Evolutionary conservation across 768 basidiomycete species (phyloP).

Genomic region (Tubosaeta brunneosetosa): DNA sequence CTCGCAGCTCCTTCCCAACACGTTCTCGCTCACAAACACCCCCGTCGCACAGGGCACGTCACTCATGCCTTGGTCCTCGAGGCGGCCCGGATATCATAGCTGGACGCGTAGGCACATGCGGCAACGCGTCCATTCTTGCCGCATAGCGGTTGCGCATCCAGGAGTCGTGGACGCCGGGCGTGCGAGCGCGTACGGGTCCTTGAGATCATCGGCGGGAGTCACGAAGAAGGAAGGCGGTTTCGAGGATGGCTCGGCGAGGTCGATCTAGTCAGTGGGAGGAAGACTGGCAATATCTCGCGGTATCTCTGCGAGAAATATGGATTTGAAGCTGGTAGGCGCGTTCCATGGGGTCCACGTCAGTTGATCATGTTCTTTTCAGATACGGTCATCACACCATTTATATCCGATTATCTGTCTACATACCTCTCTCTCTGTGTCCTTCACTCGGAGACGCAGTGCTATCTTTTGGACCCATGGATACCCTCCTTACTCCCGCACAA

Average conservation of each 20-base stretch:
- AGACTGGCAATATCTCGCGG: slow-evolving; percentile 62
- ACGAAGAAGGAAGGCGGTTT: slow-evolving; percentile 69
- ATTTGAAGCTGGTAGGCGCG: slow-evolving; percentile 61
- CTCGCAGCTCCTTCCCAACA: slow-evolving; percentile 66
- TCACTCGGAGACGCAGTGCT: slow-evolving; percentile 70
- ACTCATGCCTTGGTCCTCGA: slow-evolving; percentile 75
- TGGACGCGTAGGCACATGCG: slow-evolving; percentile 67
- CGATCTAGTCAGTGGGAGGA: slow-evolving; percentile 61
- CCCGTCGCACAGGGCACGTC: slow-evolving; percentile 74
- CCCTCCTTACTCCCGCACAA: slow-evolving; percentile 68
- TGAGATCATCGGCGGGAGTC: slow-evolving; percentile 71
- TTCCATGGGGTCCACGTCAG: background rate
- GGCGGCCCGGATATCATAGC: slow-evolving; percentile 79
- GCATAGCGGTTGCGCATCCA: slow-evolving; percentile 75
- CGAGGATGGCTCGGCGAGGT: slow-evolving; percentile 83
- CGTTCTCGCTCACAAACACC: slow-evolving; percentile 65
- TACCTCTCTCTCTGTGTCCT: slow-evolving; percentile 79
- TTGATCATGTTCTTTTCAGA: slow-evolving; percentile 37
- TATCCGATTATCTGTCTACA: slow-evolving; percentile 67
- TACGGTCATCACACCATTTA: slow-evolving; percentile 70
- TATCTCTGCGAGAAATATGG: slow-evolving; percentile 80
- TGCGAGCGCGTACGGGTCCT: slow-evolving; percentile 76
- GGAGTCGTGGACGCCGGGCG: slow-evolving; percentile 72
- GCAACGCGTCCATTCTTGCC: slow-evolving; percentile 63
- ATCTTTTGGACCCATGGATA: slow-evolving; percentile 78